Evolutionary conservation across 2,329 filamentous ascomycete genomes (phyloP), one percentile per base, ranked within the genome.

Genomic region (Aspergillus hortae): DNA sequence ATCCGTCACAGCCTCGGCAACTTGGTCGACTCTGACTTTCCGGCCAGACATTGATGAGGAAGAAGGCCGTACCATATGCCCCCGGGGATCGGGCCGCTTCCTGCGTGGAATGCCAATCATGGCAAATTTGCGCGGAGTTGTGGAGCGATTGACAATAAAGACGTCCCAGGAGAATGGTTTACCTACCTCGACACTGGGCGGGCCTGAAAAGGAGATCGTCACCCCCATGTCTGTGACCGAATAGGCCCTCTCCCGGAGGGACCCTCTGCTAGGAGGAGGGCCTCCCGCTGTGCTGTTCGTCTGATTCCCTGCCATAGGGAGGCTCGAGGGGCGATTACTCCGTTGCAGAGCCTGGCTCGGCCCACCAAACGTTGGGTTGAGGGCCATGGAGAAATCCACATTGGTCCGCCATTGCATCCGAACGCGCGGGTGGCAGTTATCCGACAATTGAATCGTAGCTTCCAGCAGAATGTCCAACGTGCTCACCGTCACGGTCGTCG

Each of bases 131-230:
- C 80, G 76, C 17, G 72, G 61, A 45, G 76, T 74, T n/a, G 70
- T 66, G 12, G 80, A 83, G 11, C 78, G 77, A 58, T 86, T 86
- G 49, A 84, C 77, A 36, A 85, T 78, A 54, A 85, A 82, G 4
- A 85, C 70, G 36, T 75, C 70, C 76, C 82, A 82, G 7, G 71
- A 70, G 61, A 86, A 84, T 3, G 76, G 69, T 35, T 77, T 70
- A 11, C 79, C 79, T n/a, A 81, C 75, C 7, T 70, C 63, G 10
- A 80, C 77, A 14, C 64, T 69, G 4, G 69, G 63, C 4, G 81
- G 80, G 0, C 79, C 79, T 4, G 77, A 77, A 57, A 86, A 79
- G 1, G 80, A 82, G 40, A 86, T 74, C 0, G 76, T 80, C 17
- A 85, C 67, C 7, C 76, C 79, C 44, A 76, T 56, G 43, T 75